Percentiles rank a stretch among this genome's conserved stretches.
These are phyloP conservation scores for Arthrobotrys iridis DNA, from an alignment of 2,329 filamentous ascomycete genomes.

Conservation along the genomic window DNA sequence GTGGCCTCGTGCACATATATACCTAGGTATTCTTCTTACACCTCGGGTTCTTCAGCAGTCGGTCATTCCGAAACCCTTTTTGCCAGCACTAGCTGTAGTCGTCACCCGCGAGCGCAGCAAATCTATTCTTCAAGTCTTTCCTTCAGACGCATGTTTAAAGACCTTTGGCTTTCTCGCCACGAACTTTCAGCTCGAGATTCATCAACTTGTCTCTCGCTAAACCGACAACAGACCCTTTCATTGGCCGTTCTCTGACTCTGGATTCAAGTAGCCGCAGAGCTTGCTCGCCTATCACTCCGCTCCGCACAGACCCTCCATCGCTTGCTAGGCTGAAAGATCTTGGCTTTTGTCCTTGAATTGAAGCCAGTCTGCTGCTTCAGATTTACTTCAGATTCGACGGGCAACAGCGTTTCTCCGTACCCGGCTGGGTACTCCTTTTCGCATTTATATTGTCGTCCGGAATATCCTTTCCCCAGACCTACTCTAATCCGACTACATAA, in stretches of 20 bases:
- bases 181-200: conserved; percentile 49
- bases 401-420: conserved; percentile 39
- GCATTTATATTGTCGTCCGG: conserved; percentile 38
- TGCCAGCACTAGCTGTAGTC: conserved; percentile 44
- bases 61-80: conserved; percentile 52
- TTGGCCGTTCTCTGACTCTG: conserved; percentile 47
- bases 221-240: conserved; percentile 31
- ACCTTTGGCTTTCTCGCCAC: conserved; percentile 27
- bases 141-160: conserved; percentile 41
- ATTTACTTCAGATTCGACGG: conserved; percentile 47
- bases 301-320: conserved; percentile 55
- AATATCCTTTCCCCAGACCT: conserved; percentile 49
- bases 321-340: conserved; percentile 54
- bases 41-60: conserved; percentile 52
- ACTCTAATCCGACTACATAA: conserved; percentile 7
- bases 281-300: conserved; percentile 55
- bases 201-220: conserved; percentile 46
- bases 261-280: conserved; percentile 51
- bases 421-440: conserved; percentile 34
- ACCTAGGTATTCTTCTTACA: conserved; percentile 40
- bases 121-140: conserved; percentile 49
- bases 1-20: conserved; percentile 54
- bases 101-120: conserved; percentile 23
- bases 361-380: conserved; percentile 40
- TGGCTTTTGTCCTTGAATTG: conserved; percentile 49